Conservation (phyloP, 768 basidiomycete species). For the Trametes maxima region DNA sequence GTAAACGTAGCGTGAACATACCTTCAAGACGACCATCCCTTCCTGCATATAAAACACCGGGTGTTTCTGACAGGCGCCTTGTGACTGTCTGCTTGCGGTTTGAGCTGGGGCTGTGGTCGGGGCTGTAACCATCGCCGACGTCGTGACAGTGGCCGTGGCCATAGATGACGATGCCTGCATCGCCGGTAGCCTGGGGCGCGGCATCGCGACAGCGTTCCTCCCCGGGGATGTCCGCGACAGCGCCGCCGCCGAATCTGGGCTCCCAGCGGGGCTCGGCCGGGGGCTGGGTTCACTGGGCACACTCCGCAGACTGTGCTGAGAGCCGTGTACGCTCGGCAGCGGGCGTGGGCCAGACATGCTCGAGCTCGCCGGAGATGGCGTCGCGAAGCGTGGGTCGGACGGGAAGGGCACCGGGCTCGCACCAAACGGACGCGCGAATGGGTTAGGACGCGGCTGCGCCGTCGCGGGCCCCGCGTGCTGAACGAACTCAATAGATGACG, state of each 20-base stretch:
- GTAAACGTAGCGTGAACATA: not conserved
- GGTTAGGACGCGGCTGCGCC: not conserved
- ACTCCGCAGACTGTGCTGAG: constrained; percentile 15
- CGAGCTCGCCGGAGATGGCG: constrained; percentile 9
- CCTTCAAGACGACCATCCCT: constrained; percentile 23
- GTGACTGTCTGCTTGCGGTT: not conserved
- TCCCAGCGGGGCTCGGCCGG: constrained; percentile 1
- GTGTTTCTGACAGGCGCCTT: constrained; percentile 3
- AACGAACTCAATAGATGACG: constrained; percentile 21
- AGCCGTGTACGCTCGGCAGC: constrained; percentile 10
- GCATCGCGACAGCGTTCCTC: constrained; percentile 2
- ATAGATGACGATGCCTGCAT: not conserved
- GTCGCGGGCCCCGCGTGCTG: not conserved
- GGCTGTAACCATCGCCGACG: too few relatives aligned
- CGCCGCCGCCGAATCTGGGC: constrained; percentile 18
- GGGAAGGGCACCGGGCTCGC: constrained; percentile 19
- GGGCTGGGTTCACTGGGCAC: constrained; percentile 4
- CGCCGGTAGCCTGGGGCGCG: constrained; percentile 14
- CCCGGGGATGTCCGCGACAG: constrained; percentile 8
- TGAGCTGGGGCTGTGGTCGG: not conserved
- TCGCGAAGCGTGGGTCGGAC: constrained; percentile 8
- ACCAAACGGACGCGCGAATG: not conserved
- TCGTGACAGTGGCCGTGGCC: not conserved
- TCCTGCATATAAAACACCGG: constrained; percentile 24
- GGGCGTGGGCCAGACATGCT: constrained; percentile 15